phyloP scores from a whole-genome alignment of 1,284 basidiomycete genomes.

The Coniferiporia weirii region DNA sequence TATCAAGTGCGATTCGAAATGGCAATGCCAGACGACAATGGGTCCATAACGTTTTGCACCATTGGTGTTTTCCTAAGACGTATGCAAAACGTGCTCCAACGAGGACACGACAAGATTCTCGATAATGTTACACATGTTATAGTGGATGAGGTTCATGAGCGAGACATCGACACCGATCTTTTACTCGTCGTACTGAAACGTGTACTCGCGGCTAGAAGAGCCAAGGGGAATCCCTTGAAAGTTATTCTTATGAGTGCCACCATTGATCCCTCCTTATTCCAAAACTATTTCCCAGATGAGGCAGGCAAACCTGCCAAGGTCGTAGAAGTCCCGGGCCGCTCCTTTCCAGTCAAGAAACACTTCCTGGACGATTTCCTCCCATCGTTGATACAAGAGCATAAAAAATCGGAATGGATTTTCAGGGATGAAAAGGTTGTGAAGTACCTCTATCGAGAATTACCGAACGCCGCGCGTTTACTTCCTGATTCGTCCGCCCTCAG shows the following conservation, averaged over 20 bases:
- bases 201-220: slow-evolving; percentile 72
- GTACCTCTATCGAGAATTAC: slow-evolving; percentile 77
- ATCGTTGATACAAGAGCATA: slow-evolving; percentile 24
- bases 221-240: slow-evolving; percentile 75
- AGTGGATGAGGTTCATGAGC: slow-evolving; percentile 96
- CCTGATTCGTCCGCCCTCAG: slow-evolving; percentile 22
- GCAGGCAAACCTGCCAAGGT: slow-evolving; percentile 64
- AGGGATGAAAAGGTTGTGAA: slow-evolving; percentile 69
- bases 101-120: slow-evolving; percentile 43
- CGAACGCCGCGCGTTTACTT: slow-evolving; percentile 25
- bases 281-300: slow-evolving; percentile 76
- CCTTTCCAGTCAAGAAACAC: slow-evolving; percentile 81
- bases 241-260: slow-evolving; percentile 95
- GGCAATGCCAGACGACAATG: slow-evolving; percentile 76
- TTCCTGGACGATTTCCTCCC: slow-evolving; percentile 80
- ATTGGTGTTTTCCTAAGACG: slow-evolving; percentile 88
- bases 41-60: slow-evolving; percentile 91
- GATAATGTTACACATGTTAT: slow-evolving; percentile 89
- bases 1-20: slow-evolving; percentile 93
- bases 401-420: slow-evolving; percentile 61
- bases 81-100: slow-evolving; percentile 74
- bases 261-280: slow-evolving; percentile 87
- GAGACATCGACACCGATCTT: slow-evolving; percentile 92
- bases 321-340: slow-evolving; percentile 87
- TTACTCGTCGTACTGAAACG: slow-evolving; percentile 89